These are phyloP conservation scores for Pichia thaimueangensis DNA, from an alignment of 805 yeast species.

Conservation along the genomic window DNA sequence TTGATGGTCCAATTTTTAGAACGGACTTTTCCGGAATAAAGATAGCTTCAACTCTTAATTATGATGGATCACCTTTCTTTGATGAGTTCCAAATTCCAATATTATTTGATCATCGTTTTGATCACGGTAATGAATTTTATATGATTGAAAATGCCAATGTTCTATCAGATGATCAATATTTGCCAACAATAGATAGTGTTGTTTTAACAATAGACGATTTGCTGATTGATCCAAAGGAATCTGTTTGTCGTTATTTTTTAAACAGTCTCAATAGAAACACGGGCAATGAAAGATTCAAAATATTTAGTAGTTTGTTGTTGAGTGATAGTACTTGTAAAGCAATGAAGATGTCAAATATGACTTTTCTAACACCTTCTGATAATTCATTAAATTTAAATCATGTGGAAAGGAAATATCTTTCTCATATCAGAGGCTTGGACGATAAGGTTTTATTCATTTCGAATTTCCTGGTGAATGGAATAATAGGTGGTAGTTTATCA, in stretches of 20 bases:
- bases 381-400: conserved; percentile 28
- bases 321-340: conserved; percentile 18
- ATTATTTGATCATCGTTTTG: conserved; percentile 25
- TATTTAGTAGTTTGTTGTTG: conserved; percentile 18
- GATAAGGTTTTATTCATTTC: conserved; percentile 27
- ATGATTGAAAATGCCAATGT: conserved; percentile 42
- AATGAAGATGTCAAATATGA: conserved; percentile 28
- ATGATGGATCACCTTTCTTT: conserved; percentile 18
- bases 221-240: conserved; percentile 31
- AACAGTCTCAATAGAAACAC: conserved; percentile 14
- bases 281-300: conserved; percentile 14
- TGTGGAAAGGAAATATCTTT: conserved; percentile 42
- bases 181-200: conserved; percentile 57
- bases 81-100: conserved; percentile 27
- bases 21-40: conserved; percentile 26
- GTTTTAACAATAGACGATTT: conserved; percentile 57
- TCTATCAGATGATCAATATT: conserved; percentile 50
- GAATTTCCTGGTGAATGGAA: conserved; percentile 34
- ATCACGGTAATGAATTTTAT: conserved; percentile 21
- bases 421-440: conserved; percentile 23
- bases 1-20: conserved; percentile 29
- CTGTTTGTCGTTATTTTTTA: conserved; percentile 33
- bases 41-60: conserved; percentile 21
- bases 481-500: conserved; percentile 38
- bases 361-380: conserved; percentile 44